A percentile compares a stretch with the other conserved stretches of the same genome.
Conservation (phyloP, 768 basidiomycete genomes). For the Pleurotus pulmonarius region DNA sequence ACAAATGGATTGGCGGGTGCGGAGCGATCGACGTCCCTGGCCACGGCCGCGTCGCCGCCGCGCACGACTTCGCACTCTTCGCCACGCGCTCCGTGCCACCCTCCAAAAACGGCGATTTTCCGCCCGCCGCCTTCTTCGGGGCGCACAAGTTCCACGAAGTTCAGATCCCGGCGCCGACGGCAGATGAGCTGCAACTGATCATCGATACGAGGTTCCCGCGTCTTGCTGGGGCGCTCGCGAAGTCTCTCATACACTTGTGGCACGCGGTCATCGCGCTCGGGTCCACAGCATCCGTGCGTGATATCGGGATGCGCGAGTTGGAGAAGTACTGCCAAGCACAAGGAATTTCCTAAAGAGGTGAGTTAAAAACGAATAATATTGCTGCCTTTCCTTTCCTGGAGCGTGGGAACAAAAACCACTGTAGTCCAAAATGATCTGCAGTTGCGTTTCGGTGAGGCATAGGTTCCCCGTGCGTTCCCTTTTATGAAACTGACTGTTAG, state of each 20-base stretch:
- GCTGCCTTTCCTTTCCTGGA: too few relatives aligned
- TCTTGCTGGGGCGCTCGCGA: slow-evolving; percentile 35
- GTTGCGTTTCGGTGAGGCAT: too few relatives aligned
- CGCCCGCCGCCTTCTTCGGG: slow-evolving; percentile 73
- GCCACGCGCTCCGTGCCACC: slow-evolving; percentile 74
- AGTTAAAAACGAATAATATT: too few relatives aligned
- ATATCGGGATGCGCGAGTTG: slow-evolving; percentile 75
- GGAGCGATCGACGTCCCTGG: slow-evolving; percentile 72
- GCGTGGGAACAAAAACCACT: too few relatives aligned
- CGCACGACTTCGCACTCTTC: slow-evolving; percentile 80
- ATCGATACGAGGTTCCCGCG: slow-evolving; percentile 62
- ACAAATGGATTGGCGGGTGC: slow-evolving; percentile 72
- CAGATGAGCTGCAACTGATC: slow-evolving; percentile 68
- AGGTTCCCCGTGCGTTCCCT: too few relatives aligned
- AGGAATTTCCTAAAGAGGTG: too few relatives aligned
- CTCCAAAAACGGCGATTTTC: slow-evolving; percentile 38
- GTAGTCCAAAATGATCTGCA: too few relatives aligned
- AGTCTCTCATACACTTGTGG: slow-evolving; percentile 69
- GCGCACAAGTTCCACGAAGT: slow-evolving; percentile 82
- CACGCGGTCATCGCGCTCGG: slow-evolving; percentile 49
- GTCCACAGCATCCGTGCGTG: slow-evolving; percentile 46
- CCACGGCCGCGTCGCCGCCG: slow-evolving; percentile 69
- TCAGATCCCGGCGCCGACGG: slow-evolving; percentile 53
- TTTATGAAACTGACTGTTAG: too few relatives aligned
- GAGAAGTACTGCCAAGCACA: slow-evolving; percentile 84